Percentiles rank a stretch among this genome's conserved stretches.
phyloP scores from a whole-genome alignment of 352 stramenopile genomes.

The Phytophthora crassamura region DNA sequence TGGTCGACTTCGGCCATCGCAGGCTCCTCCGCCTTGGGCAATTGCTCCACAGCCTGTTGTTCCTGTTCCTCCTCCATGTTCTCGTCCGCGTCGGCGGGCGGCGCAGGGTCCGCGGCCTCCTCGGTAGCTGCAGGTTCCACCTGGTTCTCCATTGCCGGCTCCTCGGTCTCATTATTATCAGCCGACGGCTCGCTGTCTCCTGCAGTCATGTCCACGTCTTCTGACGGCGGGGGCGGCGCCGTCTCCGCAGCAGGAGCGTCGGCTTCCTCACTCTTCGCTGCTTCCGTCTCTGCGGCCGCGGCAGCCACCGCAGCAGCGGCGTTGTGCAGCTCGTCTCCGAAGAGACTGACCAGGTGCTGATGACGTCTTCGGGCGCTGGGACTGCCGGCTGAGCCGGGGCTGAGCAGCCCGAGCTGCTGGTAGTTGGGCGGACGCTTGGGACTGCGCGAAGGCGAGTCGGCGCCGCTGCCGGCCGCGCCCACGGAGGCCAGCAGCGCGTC shows the following conservation, averaged over 20 bases:
- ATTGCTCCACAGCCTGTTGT: conserved; percentile 12
- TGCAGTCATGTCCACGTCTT: conserved; percentile 56
- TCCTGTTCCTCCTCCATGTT: conserved; percentile 39
- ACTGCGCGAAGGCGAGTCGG: conserved; percentile 70
- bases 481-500: conserved; percentile 40
- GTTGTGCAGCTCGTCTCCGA: conserved; percentile 74
- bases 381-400: conserved; percentile 41
- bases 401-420: conserved; percentile 59
- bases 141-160: conserved; percentile 20
- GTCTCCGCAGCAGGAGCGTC: background rate
- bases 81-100: conserved; percentile 24
- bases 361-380: conserved; percentile 59
- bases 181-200: conserved; percentile 29
- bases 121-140: conserved; percentile 1
- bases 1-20: conserved; percentile 25
- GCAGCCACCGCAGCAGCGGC: conserved; percentile 23
- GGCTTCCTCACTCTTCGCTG: conserved; percentile 10
- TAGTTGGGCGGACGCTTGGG: conserved; percentile 86
- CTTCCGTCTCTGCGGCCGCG: conserved; percentile 21
- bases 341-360: conserved; percentile 76
- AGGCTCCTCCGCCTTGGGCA: conserved; percentile 8
- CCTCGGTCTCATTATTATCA: conserved; percentile 19
- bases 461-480: conserved; percentile 21
- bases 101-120: conserved; percentile 6
- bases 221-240: conserved; percentile 13